A percentile compares a stretch with the other conserved stretches of the same genome.
phyloP scores from a whole-genome alignment of 345 rosid species.

The Carallia brachiata region DNA sequence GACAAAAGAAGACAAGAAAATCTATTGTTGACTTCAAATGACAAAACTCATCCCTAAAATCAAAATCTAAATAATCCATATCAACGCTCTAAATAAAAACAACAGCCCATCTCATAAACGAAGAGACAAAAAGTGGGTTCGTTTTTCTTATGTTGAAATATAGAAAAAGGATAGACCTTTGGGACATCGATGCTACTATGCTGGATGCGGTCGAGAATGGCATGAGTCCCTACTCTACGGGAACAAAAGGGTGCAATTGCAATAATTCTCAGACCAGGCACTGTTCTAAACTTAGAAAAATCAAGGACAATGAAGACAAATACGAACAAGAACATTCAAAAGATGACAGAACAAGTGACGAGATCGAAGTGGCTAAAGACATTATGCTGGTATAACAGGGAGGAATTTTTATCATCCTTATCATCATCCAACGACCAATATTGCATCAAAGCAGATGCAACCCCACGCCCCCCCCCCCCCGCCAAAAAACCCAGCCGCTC shows the following conservation, averaged over 20 bases:
- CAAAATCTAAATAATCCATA: neutral
- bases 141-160: no score
- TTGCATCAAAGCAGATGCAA: no score
- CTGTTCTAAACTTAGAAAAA: slow-evolving; percentile 15
- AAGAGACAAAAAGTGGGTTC: neutral
- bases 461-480: no score
- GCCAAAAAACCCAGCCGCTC: no score
- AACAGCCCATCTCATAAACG: neutral
- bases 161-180: slow-evolving; percentile 39
- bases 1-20: neutral
- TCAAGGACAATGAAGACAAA: slow-evolving; percentile 5
- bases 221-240: slow-evolving; percentile 37
- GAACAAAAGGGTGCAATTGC: slow-evolving; percentile 31
- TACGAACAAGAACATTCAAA: slow-evolving; percentile 15
- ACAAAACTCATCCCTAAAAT: neutral
- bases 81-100: neutral
- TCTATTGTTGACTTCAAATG: neutral
- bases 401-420: no score
- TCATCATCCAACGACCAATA: no score
- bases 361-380: slow-evolving; percentile 42
- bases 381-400: slow-evolving; percentile 19
- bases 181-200: slow-evolving; percentile 48
- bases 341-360: neutral
- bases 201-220: slow-evolving; percentile 79
- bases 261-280: slow-evolving; percentile 31